phyloP scores from a whole-genome alignment of 164 flowering plant genomes.

The Brasenia schreberi region DNA sequence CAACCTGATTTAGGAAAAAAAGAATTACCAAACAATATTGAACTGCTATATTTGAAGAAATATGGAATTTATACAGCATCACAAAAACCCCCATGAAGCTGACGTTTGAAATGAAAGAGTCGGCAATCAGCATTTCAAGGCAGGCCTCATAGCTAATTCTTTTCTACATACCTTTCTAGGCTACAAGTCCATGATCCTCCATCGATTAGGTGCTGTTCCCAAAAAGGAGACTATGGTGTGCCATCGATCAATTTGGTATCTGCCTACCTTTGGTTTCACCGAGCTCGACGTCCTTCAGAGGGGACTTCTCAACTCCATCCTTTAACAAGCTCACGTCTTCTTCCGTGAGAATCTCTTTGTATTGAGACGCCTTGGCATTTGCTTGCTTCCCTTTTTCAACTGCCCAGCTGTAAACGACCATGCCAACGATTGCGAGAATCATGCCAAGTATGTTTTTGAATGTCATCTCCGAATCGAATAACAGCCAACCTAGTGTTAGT shows the following conservation, averaged over 20 bases:
- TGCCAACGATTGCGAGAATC: slow-evolving; percentile 36
- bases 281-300: slow-evolving; percentile 19
- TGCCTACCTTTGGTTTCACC: slow-evolving; percentile 15
- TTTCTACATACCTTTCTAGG: not conserved
- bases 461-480: slow-evolving; percentile 31
- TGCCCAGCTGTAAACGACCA: slow-evolving; percentile 43
- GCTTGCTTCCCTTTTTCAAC: slow-evolving; percentile 23
- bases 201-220: not conserved
- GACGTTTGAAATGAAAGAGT: not conserved
- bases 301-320: slow-evolving; percentile 16
- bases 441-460: slow-evolving; percentile 40
- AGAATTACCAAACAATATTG: not conserved
- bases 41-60: not conserved
- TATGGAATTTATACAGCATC: not conserved
- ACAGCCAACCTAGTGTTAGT: slow-evolving; percentile 34
- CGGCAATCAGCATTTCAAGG: not conserved
- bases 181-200: not conserved
- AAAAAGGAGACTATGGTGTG: not conserved
- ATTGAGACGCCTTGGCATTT: slow-evolving; percentile 12
- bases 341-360: slow-evolving; percentile 18
- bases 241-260: not conserved
- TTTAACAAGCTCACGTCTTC: slow-evolving; percentile 22
- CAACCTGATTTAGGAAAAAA: too few species aligned
- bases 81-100: not conserved
- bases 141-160: not conserved